These are phyloP conservation scores for Quercus suber DNA, from an alignment of 306 rosid species.

Conservation along the genomic window DNA sequence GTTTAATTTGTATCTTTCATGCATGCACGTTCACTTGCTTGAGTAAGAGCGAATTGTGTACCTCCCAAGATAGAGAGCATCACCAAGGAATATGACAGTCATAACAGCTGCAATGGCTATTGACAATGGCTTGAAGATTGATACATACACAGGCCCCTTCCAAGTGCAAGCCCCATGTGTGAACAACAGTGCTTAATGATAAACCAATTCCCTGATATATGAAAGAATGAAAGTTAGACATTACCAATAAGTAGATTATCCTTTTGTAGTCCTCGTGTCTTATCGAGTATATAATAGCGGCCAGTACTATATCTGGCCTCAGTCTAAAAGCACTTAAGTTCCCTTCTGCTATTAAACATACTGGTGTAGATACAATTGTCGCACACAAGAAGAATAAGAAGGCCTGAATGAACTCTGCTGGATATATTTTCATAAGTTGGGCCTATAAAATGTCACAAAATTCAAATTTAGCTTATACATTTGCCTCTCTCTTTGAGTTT, in stretches of 20 bases:
- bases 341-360: constrained; percentile 24
- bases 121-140: too few relatives aligned
- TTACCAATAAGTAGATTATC: background rate
- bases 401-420: constrained; percentile 19
- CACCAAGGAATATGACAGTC: too few relatives aligned
- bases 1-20: too few relatives aligned
- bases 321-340: constrained; percentile 20
- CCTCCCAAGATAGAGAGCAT: too few relatives aligned
- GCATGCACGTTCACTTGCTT: too few relatives aligned
- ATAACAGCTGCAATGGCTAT: too few relatives aligned
- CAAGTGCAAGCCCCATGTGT: too few relatives aligned
- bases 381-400: constrained; percentile 10
- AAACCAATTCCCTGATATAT: background rate
- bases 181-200: too few relatives aligned
- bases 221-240: background rate
- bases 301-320: constrained; percentile 6
- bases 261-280: background rate
- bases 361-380: constrained; percentile 12
- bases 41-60: background rate
- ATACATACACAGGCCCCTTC: too few relatives aligned
- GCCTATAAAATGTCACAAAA: constrained; percentile 6
- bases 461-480: background rate
- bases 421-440: constrained; percentile 26
- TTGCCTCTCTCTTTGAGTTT: too few relatives aligned
- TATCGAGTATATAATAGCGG: constrained; percentile 19